Conservation (phyloP, 345 rosid genomes). For the Physaria fendleri region DNA sequence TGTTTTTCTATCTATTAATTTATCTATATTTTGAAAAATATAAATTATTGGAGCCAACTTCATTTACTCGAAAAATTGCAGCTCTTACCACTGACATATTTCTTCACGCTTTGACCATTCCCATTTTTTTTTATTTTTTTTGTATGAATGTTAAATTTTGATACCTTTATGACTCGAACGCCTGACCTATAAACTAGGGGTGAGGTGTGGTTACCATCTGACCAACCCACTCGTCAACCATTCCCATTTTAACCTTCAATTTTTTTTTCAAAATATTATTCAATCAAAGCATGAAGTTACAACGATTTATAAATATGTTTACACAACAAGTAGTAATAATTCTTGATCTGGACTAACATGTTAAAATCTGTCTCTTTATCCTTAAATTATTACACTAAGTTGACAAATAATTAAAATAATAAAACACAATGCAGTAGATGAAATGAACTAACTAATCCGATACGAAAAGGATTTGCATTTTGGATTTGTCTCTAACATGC, state of each 20-base stretch:
- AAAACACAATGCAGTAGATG: slow-evolving; percentile 5
- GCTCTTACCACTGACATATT: slow-evolving; percentile 19
- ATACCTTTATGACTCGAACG: too few relatives aligned
- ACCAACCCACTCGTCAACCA: too few relatives aligned
- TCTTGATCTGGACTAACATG: slow-evolving; percentile 1
- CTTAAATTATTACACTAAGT: slow-evolving; percentile 1
- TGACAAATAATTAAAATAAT: slow-evolving; percentile 2
- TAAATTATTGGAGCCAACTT: slow-evolving; percentile 10
- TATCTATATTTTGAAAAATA: neutral
- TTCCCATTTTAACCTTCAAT: slow-evolving; percentile 1
- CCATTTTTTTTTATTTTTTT: too few relatives aligned
- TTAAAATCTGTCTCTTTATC: slow-evolving; percentile 3
- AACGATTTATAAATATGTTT: neutral
- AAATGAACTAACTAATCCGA: slow-evolving; percentile 8
- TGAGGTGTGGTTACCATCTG: too few relatives aligned
- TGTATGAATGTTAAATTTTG: too few relatives aligned
- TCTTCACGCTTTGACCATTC: slow-evolving; percentile 19
- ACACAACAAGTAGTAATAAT: too few relatives aligned
- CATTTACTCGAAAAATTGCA: slow-evolving; percentile 18
- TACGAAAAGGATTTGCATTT: slow-evolving; percentile 17
- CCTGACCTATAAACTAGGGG: too few relatives aligned
- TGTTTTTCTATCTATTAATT: neutral
- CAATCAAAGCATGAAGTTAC: slow-evolving; percentile 1
- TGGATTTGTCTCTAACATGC: slow-evolving; percentile 21
- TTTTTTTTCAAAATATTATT: neutral